Evolutionary conservation across 306 rosid species (phyloP).

Genomic region (Pyrus betulifolia): DNA sequence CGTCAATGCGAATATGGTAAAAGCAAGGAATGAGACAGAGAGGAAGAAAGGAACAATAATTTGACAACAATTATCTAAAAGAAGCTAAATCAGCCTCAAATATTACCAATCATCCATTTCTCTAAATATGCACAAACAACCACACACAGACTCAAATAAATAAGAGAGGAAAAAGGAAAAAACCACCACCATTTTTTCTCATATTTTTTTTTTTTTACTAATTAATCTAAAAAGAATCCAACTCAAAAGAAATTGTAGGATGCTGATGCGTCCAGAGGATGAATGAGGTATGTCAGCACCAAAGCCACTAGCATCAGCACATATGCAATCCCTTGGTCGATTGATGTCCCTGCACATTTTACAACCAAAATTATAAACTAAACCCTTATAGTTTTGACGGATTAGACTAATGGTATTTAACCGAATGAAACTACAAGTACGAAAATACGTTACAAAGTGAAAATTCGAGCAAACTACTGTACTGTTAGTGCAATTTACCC

Average conservation of each 20-base stretch:
- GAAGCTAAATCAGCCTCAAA: neutral
- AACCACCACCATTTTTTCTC: neutral
- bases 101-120: neutral
- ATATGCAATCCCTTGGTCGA: slow-evolving; percentile 85
- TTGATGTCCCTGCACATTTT: slow-evolving; percentile 44
- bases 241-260: slow-evolving; percentile 30
- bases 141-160: neutral
- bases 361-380: neutral
- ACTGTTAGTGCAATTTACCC: no score
- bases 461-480: no score
- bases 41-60: neutral
- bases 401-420: no score
- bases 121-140: slow-evolving; percentile 1
- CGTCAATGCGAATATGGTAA: neutral
- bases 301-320: slow-evolving; percentile 69
- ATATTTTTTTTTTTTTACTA: neutral
- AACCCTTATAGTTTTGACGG: no score
- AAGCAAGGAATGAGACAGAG: neutral
- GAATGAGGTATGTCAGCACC: slow-evolving; percentile 75
- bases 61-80: neutral
- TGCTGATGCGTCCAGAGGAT: slow-evolving; percentile 51
- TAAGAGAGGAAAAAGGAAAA: neutral
- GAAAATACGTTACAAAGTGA: no score
- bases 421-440: no score
- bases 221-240: neutral